Evolutionary conservation across 345 rosid genomes (phyloP).

Genomic region (Populus nigra): DNA sequence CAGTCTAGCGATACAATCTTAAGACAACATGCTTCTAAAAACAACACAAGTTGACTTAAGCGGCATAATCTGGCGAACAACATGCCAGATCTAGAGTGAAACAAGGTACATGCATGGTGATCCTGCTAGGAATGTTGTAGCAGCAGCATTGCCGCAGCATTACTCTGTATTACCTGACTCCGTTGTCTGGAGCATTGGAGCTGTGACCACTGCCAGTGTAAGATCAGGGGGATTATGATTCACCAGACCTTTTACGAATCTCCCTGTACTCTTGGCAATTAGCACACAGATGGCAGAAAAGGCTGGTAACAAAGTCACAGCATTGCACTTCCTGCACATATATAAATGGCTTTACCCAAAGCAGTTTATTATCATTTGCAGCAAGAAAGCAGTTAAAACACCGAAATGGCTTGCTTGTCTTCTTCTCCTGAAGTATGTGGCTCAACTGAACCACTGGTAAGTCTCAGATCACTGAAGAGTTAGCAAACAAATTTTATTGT

Average conservation of each 20-base stretch:
- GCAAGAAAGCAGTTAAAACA: neutral
- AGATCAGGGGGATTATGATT: constrained; percentile 35
- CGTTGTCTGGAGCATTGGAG: constrained; percentile 65
- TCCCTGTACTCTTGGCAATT: constrained; percentile 91
- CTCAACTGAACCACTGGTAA: neutral
- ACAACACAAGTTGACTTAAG: neutral
- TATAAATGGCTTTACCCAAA: neutral
- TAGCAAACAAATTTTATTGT: neutral
- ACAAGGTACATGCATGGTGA: neutral
- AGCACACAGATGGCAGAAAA: constrained; percentile 89
- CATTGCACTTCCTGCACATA: constrained; percentile 79
- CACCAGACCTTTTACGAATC: constrained; percentile 53
- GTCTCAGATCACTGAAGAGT: neutral
- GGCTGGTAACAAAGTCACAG: constrained; percentile 73
- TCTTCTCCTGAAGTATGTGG: neutral
- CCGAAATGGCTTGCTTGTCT: neutral
- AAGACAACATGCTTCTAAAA: neutral
- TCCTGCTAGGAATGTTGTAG: neutral
- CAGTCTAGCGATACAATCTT: neutral
- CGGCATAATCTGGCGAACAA: neutral
- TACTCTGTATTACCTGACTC: constrained; percentile 30
- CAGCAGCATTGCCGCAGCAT: neutral
- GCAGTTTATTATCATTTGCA: neutral
- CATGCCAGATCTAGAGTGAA: neutral
- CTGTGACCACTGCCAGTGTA: constrained; percentile 46